Evolutionary conservation across 1,284 basidiomycete genomes (phyloP), one percentile per base, ranked within the genome.

Genomic region (Bjerkandera adusta): DNA sequence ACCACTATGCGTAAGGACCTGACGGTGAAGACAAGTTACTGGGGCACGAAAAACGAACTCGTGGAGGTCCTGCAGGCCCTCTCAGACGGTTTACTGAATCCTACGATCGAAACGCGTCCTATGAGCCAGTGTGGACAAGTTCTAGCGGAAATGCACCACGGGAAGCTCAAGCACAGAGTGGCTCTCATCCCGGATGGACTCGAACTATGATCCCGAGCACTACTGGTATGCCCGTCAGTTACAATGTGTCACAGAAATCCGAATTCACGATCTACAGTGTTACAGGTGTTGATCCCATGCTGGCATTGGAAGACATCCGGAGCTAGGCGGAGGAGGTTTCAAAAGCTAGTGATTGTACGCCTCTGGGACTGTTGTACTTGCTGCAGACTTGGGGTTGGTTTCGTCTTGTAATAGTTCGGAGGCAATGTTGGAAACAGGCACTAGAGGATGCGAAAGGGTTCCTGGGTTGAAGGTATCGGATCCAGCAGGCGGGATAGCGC

Each of bases 1-100:
- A 24, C 30, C 3, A 26, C 45, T 13, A 49, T 53, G 37, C 36
- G 20, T 12, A 60, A 57, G 36, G 53, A 57, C 29, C 29, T 57
- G 18, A 46, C 45, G 21, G 32, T 55, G 16, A 37, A 35, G 29
- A 38, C 45, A 0, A 56, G 56, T 33, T 53, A 47, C 34, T 57
- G 53, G 36, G 57, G 57, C 18, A 43, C 36, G 24, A 52, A 49
- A 16, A 29, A 26, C 21, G 56, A 57, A 36, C 37, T 60, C 25
- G 42, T 33, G 21, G 60, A 60, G 43, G 50, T 59, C 4, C 25
- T 60, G 21, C 41, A 51, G 15, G 57, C 53, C 3, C 50, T 62
- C 13, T 53, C 47, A 6, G 49, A 45, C 10, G 57, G 56, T n/a
- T 53, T 50, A 46, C 34, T 62, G 24, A 51, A 40, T 22, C 54